Evolutionary conservation across 768 basidiomycete species (phyloP), one percentile per base, ranked within the genome.

Genomic region (Udeniomyces megalosporus): DNA sequence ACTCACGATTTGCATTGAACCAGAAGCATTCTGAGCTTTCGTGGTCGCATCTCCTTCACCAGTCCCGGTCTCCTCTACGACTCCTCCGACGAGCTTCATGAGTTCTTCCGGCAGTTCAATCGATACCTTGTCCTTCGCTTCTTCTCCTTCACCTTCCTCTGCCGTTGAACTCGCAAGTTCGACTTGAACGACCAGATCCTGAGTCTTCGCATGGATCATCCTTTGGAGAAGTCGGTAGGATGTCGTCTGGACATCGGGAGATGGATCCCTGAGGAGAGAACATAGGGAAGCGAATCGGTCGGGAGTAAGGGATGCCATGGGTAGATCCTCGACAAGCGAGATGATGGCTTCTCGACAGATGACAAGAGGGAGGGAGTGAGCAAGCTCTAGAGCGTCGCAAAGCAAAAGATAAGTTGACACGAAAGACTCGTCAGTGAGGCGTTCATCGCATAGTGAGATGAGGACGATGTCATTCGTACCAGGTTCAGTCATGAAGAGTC

Each of bases 111-210:
- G 88, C 12, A 93, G 74, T 26, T 79, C 76, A 24, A 80, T 75
- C 49, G 77, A 77, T 0, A 60, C 70, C 1, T 70, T 69, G 2
- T 76, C 84, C 24, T 73, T 70, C n/a, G n/a, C n/a, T n/a, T 42
- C 38, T 42, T 42, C 38, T 42, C 17, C 17, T 8, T 42, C 38
- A 17, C 38, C 38, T 17, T 42, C 38, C 10, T 8, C 38, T 8
- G 38, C 38, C 38, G 38, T 17, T 17, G 38, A 42, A 0, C 80
- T 78, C 51, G 89, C 86, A 15, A 89, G 84, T 7, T 83, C 87
- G 2, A 84, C 84, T 69, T 96, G 89, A 42, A 96, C 81, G 29
- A 95, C 88, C 47, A 91, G 77, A 62, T 86, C 74, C 60, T 91
- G 85, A 0, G 91, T 93, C 38, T 81, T 78, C 69, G 82, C 84